Percentiles rank a stretch among this genome's conserved stretches.
Conservation (phyloP, 495 filamentous ascomycete species). For the Friedmanniomyces endolithicus region DNA sequence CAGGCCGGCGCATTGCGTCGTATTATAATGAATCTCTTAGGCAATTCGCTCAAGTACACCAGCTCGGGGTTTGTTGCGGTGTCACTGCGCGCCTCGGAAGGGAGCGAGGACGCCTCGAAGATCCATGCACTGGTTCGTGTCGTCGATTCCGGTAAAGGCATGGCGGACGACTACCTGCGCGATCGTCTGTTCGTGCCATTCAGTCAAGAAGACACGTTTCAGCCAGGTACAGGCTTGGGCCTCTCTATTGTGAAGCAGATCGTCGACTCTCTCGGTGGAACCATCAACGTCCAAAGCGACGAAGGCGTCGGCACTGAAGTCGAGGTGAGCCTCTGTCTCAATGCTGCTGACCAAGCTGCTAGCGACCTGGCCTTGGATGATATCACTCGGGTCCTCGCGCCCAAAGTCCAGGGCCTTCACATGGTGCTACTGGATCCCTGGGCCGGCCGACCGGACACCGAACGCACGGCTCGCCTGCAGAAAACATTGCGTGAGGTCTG, state of each 20-base stretch:
- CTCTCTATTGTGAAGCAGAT: constrained; percentile 26
- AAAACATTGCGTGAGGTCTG: not conserved
- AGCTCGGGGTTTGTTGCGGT: constrained; percentile 21
- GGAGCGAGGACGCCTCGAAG: not conserved
- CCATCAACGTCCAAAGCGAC: constrained; percentile 20
- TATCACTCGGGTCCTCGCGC: not conserved
- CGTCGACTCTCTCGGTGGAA: constrained; percentile 22
- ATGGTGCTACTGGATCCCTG: not conserved
- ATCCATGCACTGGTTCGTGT: constrained; percentile 17
- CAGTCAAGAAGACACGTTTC: constrained; percentile 24
- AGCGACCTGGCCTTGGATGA: not conserved
- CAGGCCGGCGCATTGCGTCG: constrained; percentile 13
- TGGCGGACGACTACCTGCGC: constrained; percentile 21
- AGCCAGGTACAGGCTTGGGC: constrained; percentile 28
- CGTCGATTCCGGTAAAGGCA: constrained; percentile 26
- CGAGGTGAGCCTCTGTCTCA: constrained; percentile 1
- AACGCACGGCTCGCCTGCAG: not conserved
- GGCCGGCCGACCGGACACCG: not conserved
- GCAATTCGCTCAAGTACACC: constrained; percentile 31
- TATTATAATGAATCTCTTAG: constrained; percentile 28
- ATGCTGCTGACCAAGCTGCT: not conserved
- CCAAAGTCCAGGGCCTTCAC: not conserved
- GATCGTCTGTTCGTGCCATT: constrained; percentile 25
- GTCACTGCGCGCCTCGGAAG: constrained; percentile 12
- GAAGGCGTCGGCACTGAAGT: constrained; percentile 20